Base-by-base conservation (phyloP, 345 rosid genomes). In the Populus alba region DNA sequence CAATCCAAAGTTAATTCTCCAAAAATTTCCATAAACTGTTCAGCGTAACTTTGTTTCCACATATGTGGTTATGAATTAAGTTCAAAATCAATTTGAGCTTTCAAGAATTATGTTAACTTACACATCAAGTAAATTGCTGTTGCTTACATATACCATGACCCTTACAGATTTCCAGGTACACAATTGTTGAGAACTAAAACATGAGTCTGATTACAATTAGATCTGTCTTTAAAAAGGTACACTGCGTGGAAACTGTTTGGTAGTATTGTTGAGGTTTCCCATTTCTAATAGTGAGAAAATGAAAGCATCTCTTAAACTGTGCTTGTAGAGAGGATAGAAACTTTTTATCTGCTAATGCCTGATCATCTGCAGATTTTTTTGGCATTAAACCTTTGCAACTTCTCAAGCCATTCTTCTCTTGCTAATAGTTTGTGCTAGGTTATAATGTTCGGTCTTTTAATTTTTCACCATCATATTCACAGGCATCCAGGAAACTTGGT, bases 401-500 rank as follows among this genome's bases (percentile, higher is more conserved):
- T 78, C 5, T 7, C 38, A 16, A 72, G 7, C 51, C 53, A 51
- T 37, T 53, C 23, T 49, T 68, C 79, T 22, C 1, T 15, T 27
- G 31, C 41, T 18, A 18, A 17, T 6, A 29, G 35, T 25, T 29
- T 9, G 29, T 75, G 55, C 5, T 25, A 18, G 35, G 18, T 74
- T 66, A 9, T 23, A 3, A 38, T 39, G 43, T 20, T 59, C 9
- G 66, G 66, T 10, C 39, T 51, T 70, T 66, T 45, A 10, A 25
- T 53, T 70, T 72, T 23, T 59, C 39, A 12, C 47, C 61, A 12
- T 74, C 27, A 53, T 27, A 67, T 83, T 75, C 68, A 71, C 81
- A 96, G 99, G 89, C 88, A 77, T 91, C 97, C 38, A 81, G 92
- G 75, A 92, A 93, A 79, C 91, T 87, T 25, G 99, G 98, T 80